phyloP scores from a whole-genome alignment of 306 rosid species.

The Vachellia collinsii region DNA sequence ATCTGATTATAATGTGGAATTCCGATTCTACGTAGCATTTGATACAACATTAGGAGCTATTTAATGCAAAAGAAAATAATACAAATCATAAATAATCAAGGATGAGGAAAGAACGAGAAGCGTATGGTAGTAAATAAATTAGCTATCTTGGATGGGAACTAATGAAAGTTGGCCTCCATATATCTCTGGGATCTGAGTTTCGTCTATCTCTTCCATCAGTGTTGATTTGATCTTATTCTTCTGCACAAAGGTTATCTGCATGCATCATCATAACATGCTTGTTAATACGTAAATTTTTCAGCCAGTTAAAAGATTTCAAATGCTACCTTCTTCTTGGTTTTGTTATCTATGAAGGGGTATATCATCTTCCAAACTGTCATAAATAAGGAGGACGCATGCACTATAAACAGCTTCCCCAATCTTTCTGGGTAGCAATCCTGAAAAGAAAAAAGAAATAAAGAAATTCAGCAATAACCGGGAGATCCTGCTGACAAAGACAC shows the following conservation, averaged over 20 bases:
- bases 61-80: slow-evolving; percentile 30
- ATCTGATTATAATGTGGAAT: not conserved
- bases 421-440: slow-evolving; percentile 70
- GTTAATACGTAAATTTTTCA: not conserved
- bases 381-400: slow-evolving; percentile 60
- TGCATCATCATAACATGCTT: slow-evolving; percentile 1
- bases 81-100: not conserved
- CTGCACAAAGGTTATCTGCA: slow-evolving; percentile 76
- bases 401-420: slow-evolving; percentile 56
- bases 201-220: slow-evolving; percentile 71
- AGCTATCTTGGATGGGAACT: slow-evolving; percentile 70
- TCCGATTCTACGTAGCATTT: not conserved
- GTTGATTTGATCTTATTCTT: slow-evolving; percentile 59
- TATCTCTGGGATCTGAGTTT: slow-evolving; percentile 70
- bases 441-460: not conserved
- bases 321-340: slow-evolving; percentile 64
- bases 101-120: not conserved
- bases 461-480: not conserved
- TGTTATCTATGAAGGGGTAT: slow-evolving; percentile 60
- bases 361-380: slow-evolving; percentile 67
- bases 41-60: not conserved
- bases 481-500: not conserved
- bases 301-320: slow-evolving; percentile 14
- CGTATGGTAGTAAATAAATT: slow-evolving; percentile 22
- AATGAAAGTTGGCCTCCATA: slow-evolving; percentile 72